Conservation (phyloP, 2,329 filamentous ascomycete species). For the Aspergillus fructus region DNA sequence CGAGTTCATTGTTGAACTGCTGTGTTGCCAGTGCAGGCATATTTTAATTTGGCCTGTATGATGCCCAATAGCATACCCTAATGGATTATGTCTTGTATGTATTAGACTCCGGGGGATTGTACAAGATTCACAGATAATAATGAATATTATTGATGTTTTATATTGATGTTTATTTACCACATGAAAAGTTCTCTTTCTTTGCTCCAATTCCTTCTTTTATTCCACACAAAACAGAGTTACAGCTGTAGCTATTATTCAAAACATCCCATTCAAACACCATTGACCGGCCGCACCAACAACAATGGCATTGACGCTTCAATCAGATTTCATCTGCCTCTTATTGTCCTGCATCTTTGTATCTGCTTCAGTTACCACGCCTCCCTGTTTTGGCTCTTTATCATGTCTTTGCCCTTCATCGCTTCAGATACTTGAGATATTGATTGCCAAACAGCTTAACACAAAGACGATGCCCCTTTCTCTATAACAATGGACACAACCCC, state of each 20-base stretch:
- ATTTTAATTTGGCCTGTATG: background rate
- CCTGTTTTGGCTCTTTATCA: too few relatives aligned
- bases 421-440: too few relatives aligned
- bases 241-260: too few relatives aligned
- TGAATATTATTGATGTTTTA: background rate
- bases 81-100: slow-evolving; percentile 1
- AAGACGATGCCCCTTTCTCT: too few relatives aligned
- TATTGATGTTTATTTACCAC: background rate
- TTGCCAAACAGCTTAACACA: too few relatives aligned
- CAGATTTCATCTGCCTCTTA: background rate
- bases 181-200: background rate
- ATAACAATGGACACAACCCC: too few relatives aligned
- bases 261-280: background rate
- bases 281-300: background rate
- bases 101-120: background rate
- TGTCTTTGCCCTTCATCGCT: too few relatives aligned
- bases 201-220: background rate
- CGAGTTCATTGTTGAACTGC: background rate
- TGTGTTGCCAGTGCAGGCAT: background rate
- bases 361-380: too few relatives aligned
- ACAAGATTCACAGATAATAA: background rate
- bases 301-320: background rate
- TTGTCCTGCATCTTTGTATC: too few relatives aligned
- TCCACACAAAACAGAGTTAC: background rate
- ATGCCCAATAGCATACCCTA: background rate